Conservation (phyloP, 2,329 filamentous ascomycete genomes). For the Stromatinia cepivora region DNA sequence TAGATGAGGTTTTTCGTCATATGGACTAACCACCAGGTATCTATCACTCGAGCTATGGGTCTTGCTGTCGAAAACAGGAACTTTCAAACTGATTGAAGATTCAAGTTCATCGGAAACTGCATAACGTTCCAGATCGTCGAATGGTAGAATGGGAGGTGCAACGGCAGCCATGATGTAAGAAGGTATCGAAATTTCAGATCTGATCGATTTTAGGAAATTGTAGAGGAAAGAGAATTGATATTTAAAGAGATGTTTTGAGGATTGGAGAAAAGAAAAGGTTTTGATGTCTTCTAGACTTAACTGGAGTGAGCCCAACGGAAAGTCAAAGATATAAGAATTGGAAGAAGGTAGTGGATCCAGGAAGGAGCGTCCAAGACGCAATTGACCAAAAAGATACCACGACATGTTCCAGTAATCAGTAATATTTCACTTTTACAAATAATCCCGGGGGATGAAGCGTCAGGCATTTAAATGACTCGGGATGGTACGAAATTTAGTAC, state of each 20-base stretch:
- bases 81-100: not conserved
- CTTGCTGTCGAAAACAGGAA: not conserved
- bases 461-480: conserved; percentile 12
- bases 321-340: conserved; percentile 12
- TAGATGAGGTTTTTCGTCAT: conserved; percentile 68
- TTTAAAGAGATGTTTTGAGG: not conserved
- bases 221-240: not conserved
- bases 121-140: conserved; percentile 4
- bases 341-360: conserved; percentile 2
- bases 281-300: not conserved
- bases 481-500: conserved; percentile 14
- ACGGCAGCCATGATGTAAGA: conserved; percentile 24
- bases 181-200: not conserved
- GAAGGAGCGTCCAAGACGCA: conserved; percentile 15
- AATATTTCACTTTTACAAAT: not conserved
- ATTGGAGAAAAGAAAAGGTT: not conserved
- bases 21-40: conserved; percentile 71
- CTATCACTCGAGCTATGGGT: conserved; percentile 22
- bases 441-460: not conserved
- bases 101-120: conserved; percentile 1
- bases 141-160: conserved; percentile 23
- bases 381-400: conserved; percentile 15
- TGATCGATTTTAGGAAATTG: not conserved
- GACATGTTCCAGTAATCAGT: not conserved
- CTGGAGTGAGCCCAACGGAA: not conserved